These are phyloP conservation scores for Aspergillus glaucus DNA, from an alignment of 2,329 filamentous ascomycete genomes.

Conservation along the genomic window DNA sequence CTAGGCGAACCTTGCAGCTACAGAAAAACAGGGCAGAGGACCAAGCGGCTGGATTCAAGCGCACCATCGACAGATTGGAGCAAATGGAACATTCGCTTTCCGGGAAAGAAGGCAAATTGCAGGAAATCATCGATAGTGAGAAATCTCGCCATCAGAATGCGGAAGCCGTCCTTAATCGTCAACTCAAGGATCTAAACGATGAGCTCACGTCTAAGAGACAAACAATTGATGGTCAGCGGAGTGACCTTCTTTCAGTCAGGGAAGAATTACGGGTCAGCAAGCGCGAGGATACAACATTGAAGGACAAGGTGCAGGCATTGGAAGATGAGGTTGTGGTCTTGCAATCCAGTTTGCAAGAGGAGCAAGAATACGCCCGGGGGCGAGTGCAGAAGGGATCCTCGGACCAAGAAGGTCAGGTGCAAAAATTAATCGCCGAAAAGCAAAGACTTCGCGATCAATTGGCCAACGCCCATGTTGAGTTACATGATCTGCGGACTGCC, in stretches of 20 bases:
- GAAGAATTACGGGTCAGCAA: constrained; percentile 66
- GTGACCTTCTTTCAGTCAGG: constrained; percentile 58
- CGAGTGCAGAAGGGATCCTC: constrained; percentile 52
- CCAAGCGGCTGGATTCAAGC: constrained; percentile 60
- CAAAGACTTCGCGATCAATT: constrained; percentile 59
- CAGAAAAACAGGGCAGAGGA: constrained; percentile 63
- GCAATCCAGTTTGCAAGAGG: constrained; percentile 59
- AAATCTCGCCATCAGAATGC: constrained; percentile 65
- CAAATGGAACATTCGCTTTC: constrained; percentile 62
- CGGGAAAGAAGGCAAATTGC: constrained; percentile 60
- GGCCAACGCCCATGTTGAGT: constrained; percentile 52
- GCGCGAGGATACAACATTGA: constrained; percentile 55
- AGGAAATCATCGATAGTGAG: constrained; percentile 64
- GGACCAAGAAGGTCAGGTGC: constrained; percentile 54
- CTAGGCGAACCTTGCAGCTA: constrained; percentile 58
- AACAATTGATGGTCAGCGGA: constrained; percentile 59
- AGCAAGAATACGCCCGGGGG: constrained; percentile 55
- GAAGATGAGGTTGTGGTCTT: constrained; percentile 74
- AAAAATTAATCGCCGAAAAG: constrained; percentile 55
- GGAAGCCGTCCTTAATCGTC: constrained; percentile 62
- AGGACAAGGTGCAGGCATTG: constrained; percentile 60
- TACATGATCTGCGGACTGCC: constrained; percentile 53
- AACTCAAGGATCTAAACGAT: constrained; percentile 67
- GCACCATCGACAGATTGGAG: constrained; percentile 64
- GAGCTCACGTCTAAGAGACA: constrained; percentile 63